Evolutionary conservation across 1,139 yeast species (phyloP).

Genomic region (Protomyces lactucae-debilis): DNA sequence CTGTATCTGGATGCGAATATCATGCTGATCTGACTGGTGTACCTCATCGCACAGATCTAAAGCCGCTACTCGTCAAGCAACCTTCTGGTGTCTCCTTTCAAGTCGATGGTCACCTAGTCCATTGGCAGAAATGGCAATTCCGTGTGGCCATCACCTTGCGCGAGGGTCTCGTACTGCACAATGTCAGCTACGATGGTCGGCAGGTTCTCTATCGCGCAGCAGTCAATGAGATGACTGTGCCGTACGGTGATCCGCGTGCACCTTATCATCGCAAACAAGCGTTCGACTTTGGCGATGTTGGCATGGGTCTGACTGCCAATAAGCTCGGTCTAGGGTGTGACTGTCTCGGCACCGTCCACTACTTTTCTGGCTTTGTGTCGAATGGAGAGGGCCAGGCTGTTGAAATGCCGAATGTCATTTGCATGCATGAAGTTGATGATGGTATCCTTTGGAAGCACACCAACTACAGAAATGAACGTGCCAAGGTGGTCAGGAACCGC

Average conservation of each 20-base stretch:
- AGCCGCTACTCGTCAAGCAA: conserved; percentile 64
- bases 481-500: conserved; percentile 71
- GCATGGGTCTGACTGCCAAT: conserved; percentile 80
- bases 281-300: conserved; percentile 78
- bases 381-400: conserved; percentile 63
- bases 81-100: conserved; percentile 77
- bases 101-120: conserved; percentile 61
- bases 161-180: conserved; percentile 75
- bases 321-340: conserved; percentile 75
- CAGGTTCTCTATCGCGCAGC: conserved; percentile 71
- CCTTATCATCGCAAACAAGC: conserved; percentile 84
- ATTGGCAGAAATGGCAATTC: conserved; percentile 70
- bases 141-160: conserved; percentile 79
- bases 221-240: conserved; percentile 76
- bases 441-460: conserved; percentile 75
- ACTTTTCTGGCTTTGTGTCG: conserved; percentile 67
- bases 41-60: conserved; percentile 51
- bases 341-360: conserved; percentile 78
- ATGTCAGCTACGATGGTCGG: conserved; percentile 65
- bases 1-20: conserved; percentile 41
- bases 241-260: conserved; percentile 71
- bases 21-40: conserved; percentile 37
- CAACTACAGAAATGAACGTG: conserved; percentile 61
- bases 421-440: conserved; percentile 81
- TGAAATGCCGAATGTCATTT: conserved; percentile 67